Evolutionary conservation across 2,329 filamentous ascomycete species (phyloP), one percentile per base, ranked within the genome.

Genomic region (Penicillium occitanis): DNA sequence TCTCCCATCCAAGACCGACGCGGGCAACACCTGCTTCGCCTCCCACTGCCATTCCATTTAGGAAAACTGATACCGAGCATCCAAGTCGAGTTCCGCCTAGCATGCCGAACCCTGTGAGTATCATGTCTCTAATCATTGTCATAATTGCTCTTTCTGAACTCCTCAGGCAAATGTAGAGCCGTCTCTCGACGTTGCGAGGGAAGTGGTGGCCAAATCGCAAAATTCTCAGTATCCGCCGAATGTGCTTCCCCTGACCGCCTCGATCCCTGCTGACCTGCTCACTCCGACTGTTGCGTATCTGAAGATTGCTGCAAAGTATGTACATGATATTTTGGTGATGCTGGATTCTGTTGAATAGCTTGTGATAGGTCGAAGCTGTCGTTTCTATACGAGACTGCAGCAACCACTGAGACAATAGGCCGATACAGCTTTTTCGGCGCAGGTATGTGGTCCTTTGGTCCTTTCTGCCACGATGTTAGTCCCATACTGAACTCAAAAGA

Each of bases 381-480:
- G 3, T 98, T 97, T 77, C 87, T 99, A 58, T 96, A 97, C 78
- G 95, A 99, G 81, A 97, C 92, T 74, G 95, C 94, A 30, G 92
- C 93, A 22, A 90, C 87, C 13, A 94, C 93, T 33, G 94, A 98
- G 80, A 93, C 90, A n/a, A 92, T 99, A 70, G 94, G 94, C 66
- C 87, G 95, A 73, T 98, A 97, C 79, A 97, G 92, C 82, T 99
- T 99, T 79, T 87, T 99, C 68, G 94, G 94, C 70, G 91, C 91
- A 71, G 90, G 90, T 77, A 71, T 14, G n/a, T 50, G 19, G n/a
- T 25, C 33, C 13, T n/a, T 17, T 50, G 19, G n/a, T 25, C 33
- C 13, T n/a, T 17, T 28, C 48, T 22, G 17, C 19, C 19, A 40
- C 4, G 30, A 50, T 19, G 44, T 68, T 35, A 48, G 22, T 37